Evolutionary conservation across 768 basidiomycete genomes (phyloP).

Genomic region (Symmetrospora coprosmae): DNA sequence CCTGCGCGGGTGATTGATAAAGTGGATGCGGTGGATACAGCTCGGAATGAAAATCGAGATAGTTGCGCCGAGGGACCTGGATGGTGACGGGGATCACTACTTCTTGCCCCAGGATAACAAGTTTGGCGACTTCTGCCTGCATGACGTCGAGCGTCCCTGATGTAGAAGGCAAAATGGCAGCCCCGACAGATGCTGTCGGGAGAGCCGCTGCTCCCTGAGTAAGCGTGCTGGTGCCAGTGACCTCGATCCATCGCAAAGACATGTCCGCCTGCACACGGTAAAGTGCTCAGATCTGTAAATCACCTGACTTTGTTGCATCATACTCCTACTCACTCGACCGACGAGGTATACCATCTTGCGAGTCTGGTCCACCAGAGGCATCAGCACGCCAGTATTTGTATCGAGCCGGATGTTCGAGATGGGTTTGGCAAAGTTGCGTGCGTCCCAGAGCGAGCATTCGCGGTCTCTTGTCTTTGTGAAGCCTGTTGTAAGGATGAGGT

Average conservation of each 20-base stretch:
- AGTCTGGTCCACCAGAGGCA: constrained; percentile 35
- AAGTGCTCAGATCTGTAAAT: no score
- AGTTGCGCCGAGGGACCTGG: constrained; percentile 36
- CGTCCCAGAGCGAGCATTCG: constrained; percentile 34
- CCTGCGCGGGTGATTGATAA: constrained; percentile 16
- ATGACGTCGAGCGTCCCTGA: constrained; percentile 34
- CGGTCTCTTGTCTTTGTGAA: constrained; percentile 33
- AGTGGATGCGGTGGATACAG: constrained; percentile 33
- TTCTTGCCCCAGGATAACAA: constrained; percentile 34
- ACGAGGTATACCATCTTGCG: constrained; percentile 36
- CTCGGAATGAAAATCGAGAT: constrained; percentile 38
- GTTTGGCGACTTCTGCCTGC: constrained; percentile 37
- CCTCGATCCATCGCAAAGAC: constrained; percentile 36
- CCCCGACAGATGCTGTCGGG: constrained; percentile 29
- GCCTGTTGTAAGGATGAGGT: constrained; percentile 11
- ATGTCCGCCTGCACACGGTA: constrained; percentile 37
- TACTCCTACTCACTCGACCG: constrained; percentile 26
- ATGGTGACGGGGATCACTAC: constrained; percentile 36
- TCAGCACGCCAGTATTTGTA: constrained; percentile 34
- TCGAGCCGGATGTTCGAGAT: constrained; percentile 34
- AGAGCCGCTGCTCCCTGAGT: constrained; percentile 31
- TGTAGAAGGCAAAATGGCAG: constrained; percentile 32
- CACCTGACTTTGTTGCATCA: neutral
- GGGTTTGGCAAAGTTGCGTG: constrained; percentile 22
- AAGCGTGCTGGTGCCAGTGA: constrained; percentile 31